Percentiles rank a stretch among this genome's conserved stretches.
phyloP scores from a whole-genome alignment of 345 rosid species.

The Salix brachista region DNA sequence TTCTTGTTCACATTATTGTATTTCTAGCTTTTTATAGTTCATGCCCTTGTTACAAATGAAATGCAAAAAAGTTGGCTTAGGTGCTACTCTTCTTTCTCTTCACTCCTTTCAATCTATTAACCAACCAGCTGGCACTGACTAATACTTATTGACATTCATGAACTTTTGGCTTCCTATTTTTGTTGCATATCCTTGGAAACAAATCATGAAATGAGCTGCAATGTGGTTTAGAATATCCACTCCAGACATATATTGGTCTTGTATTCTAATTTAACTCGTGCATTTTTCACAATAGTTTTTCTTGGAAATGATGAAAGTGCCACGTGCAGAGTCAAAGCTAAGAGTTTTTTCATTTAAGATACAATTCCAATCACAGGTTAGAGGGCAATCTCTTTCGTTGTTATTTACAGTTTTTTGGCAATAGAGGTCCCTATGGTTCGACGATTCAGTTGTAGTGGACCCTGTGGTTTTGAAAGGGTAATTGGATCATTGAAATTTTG shows the following conservation, averaged over 20 bases:
- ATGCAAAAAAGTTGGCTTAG: not conserved
- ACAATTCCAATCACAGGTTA: slow-evolving; percentile 66
- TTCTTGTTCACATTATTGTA: not conserved
- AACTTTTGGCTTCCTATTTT: not conserved
- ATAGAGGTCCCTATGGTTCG: not conserved
- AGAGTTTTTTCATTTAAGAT: slow-evolving; percentile 75
- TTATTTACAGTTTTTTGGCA: slow-evolving; percentile 3
- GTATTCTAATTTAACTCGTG: slow-evolving; percentile 13
- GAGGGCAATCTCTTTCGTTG: slow-evolving; percentile 17
- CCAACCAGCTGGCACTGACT: not conserved
- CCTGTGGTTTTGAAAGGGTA: not conserved
- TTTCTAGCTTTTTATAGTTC: not conserved
- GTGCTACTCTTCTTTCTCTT: not conserved
- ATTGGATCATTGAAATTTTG: not conserved
- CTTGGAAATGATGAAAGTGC: slow-evolving; percentile 76
- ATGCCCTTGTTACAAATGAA: not conserved
- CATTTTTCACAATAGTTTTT: slow-evolving; percentile 53
- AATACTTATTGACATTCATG: not conserved
- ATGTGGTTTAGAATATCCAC: not conserved
- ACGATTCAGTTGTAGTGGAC: not conserved
- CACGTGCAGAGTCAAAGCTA: slow-evolving; percentile 74
- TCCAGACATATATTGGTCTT: not conserved
- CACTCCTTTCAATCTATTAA: not conserved
- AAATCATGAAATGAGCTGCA: not conserved
- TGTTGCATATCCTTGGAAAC: not conserved